Evolutionary conservation across 306 rosid genomes (phyloP).

Genomic region (Malus sylvestris): DNA sequence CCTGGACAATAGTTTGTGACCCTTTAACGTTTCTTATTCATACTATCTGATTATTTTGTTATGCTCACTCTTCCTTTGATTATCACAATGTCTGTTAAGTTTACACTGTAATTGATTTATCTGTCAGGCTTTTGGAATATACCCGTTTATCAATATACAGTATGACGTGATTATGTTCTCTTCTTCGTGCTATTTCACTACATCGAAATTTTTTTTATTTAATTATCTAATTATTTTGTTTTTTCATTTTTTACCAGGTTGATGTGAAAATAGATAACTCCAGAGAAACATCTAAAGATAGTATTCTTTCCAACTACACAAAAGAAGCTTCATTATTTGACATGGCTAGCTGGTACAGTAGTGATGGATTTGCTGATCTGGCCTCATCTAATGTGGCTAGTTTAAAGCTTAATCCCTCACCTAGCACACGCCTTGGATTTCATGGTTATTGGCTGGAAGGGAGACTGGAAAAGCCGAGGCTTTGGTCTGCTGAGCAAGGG

Average conservation of each 20-base stretch:
- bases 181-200: neutral
- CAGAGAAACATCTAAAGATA: constrained; percentile 47
- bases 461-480: constrained; percentile 37
- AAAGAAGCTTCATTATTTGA: constrained; percentile 9
- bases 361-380: too few relatives aligned
- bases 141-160: neutral
- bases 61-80: neutral
- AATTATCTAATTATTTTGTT: constrained; percentile 5
- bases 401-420: too few relatives aligned
- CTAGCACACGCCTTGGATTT: too few relatives aligned
- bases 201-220: neutral
- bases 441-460: too few relatives aligned
- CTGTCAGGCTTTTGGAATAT: neutral
- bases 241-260: constrained; percentile 45
- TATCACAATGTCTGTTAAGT: neutral
- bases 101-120: neutral
- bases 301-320: constrained; percentile 43
- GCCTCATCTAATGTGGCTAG: too few relatives aligned
- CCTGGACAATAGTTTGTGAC: neutral
- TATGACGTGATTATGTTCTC: neutral
- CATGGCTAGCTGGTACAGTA: too few relatives aligned
- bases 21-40: neutral
- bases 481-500: constrained; percentile 92
- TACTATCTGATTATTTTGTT: neutral
- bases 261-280: constrained; percentile 82